Evolutionary conservation across 1,139 yeast genomes (phyloP).

Genomic region (Geotrichum armillariae): DNA sequence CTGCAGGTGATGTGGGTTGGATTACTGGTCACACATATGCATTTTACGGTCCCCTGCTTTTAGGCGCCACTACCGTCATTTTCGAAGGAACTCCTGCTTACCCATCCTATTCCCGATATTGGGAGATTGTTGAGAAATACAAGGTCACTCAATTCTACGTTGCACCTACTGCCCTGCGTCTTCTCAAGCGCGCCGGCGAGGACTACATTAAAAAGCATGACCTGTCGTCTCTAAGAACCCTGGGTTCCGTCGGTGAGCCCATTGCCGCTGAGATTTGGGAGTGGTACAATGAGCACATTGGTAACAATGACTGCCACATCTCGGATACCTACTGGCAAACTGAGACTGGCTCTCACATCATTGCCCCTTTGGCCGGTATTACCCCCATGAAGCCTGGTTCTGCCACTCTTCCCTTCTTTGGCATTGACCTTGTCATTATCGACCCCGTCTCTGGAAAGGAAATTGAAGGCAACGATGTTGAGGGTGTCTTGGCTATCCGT

Average conservation of each 20-base stretch:
- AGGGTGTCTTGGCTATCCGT: conserved; percentile 91
- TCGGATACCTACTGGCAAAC: conserved; percentile 99
- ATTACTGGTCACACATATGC: conserved; percentile 98
- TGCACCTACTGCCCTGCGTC: conserved; percentile 96
- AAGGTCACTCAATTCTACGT: conserved; percentile 96
- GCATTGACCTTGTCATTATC: conserved; percentile 84
- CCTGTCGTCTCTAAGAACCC: conserved; percentile 83
- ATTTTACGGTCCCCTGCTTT: conserved; percentile 84
- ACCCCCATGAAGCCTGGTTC: conserved; percentile 97
- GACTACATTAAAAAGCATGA: conserved; percentile 86
- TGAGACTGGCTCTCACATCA: conserved; percentile 94
- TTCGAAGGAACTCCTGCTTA: conserved; percentile 98
- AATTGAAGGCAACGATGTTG: conserved; percentile 84
- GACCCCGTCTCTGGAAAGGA: conserved; percentile 91
- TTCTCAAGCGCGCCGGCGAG: conserved; percentile 93
- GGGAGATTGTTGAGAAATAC: conserved; percentile 93
- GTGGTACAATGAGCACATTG: conserved; percentile 93
- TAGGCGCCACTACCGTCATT: conserved; percentile 89
- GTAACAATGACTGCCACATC: conserved; percentile 80
- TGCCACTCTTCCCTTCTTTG: conserved; percentile 95
- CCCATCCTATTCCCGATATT: conserved; percentile 94
- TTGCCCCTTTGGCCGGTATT: conserved; percentile 93
- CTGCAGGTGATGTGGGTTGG: conserved; percentile 99
- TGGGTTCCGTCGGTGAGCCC: conserved; percentile 99
- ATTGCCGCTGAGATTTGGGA: conserved; percentile 98